These are phyloP conservation scores for Metarhizium sp. DNA, from an alignment of 2,329 filamentous ascomycete species.

Conservation along the genomic window DNA sequence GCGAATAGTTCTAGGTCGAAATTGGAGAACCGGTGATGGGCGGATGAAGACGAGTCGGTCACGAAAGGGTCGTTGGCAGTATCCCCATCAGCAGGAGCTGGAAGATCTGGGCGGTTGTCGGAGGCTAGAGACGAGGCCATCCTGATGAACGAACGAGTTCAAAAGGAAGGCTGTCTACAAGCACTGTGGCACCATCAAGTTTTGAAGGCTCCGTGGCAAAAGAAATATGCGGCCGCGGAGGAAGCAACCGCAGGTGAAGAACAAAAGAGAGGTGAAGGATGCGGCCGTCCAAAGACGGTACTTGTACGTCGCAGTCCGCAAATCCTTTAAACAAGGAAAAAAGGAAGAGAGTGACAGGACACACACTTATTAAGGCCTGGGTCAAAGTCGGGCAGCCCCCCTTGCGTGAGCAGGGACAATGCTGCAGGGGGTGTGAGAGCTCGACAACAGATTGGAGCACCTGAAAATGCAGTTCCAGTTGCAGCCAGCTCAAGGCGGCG, in stretches of 20 bases:
- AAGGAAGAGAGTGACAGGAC: neutral
- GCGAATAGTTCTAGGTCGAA: constrained; percentile 77
- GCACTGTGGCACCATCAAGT: constrained; percentile 5
- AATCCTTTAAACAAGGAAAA: neutral
- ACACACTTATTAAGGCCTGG: neutral
- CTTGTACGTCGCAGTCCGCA: neutral
- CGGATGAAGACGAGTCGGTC: constrained; percentile 32
- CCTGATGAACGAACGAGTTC: constrained; percentile 11
- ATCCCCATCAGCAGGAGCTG: constrained; percentile 24
- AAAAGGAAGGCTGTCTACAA: constrained; percentile 15
- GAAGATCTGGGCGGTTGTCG: constrained; percentile 30
- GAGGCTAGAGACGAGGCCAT: constrained; percentile 36
- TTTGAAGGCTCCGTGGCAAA: neutral
- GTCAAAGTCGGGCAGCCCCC: neutral
- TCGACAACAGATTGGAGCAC: neutral
- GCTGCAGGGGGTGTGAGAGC: constrained; percentile 1
- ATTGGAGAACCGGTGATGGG: constrained; percentile 64
- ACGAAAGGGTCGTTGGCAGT: constrained; percentile 49
- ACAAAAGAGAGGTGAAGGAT: neutral
- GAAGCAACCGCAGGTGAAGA: constrained; percentile 1
- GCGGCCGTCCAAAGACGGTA: constrained; percentile 2
- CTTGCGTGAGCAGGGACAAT: constrained; percentile 1
- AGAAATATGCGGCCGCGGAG: neutral
- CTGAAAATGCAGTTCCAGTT: neutral
- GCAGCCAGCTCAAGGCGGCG: constrained; percentile 1